A percentile compares a stretch with the other conserved stretches of the same genome.
These are phyloP conservation scores for Elsinoe fawcettii DNA, from an alignment of 2,329 filamentous ascomycete species.

Conservation along the genomic window DNA sequence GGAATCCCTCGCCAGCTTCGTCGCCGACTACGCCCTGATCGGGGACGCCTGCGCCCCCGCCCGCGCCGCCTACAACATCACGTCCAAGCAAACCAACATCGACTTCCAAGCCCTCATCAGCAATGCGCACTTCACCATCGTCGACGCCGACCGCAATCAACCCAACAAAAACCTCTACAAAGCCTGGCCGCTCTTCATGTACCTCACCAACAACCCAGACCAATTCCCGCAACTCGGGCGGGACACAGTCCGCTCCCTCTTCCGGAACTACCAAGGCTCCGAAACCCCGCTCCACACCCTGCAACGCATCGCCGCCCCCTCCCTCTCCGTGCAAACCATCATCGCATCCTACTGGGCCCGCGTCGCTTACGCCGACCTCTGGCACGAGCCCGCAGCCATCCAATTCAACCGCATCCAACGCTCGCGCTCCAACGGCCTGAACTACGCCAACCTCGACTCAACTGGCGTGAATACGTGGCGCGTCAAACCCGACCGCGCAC, in stretches of 20 bases:
- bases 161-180: constrained; percentile 41
- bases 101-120: constrained; percentile 27
- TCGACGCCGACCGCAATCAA: constrained; percentile 35
- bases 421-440: constrained; percentile 30
- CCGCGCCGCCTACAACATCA: constrained; percentile 29
- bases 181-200: constrained; percentile 45
- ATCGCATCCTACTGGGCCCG: constrained; percentile 46
- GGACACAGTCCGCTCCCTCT: constrained; percentile 24
- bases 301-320: constrained; percentile 29
- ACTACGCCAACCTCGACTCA: constrained; percentile 38
- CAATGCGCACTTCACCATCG: constrained; percentile 42
- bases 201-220: constrained; percentile 44
- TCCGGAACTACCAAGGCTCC: constrained; percentile 41
- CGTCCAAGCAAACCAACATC: constrained; percentile 34
- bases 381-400: constrained; percentile 32
- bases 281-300: constrained; percentile 45
- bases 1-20: constrained; percentile 46
- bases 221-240: constrained; percentile 27
- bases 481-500: constrained; percentile 37
- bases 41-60: constrained; percentile 38
- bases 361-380: constrained; percentile 47
- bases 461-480: constrained; percentile 33
- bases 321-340: constrained; percentile 32
- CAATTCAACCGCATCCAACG: constrained; percentile 34
- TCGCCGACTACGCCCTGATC: constrained; percentile 44